phyloP scores from a whole-genome alignment of 306 rosid genomes.

The Arachis stenosperma region DNA sequence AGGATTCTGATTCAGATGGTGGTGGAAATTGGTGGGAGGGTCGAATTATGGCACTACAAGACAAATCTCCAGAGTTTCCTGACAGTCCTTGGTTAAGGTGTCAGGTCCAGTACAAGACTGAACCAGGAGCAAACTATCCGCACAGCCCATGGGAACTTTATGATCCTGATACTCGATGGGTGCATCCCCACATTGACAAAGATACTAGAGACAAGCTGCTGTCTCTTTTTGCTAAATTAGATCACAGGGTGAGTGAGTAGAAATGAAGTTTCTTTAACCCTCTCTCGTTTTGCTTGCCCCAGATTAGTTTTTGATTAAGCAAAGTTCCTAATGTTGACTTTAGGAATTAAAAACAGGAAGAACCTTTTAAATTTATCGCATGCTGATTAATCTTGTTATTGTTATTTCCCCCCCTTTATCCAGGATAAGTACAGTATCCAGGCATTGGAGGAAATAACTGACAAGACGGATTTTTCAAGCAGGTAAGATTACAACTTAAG shows the following conservation, averaged over 20 bases:
- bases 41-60: conserved; percentile 49
- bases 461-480: conserved; percentile 63
- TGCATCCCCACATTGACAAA: conserved; percentile 61
- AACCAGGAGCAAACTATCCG: conserved; percentile 47
- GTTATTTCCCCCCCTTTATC: conserved; percentile 18
- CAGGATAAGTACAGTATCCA: conserved; percentile 60
- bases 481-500: conserved; percentile 56
- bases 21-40: conserved; percentile 84
- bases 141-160: conserved; percentile 92
- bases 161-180: conserved; percentile 57
- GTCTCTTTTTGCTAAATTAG: conserved; percentile 55
- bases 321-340: conserved; percentile 17
- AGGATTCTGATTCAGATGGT: conserved; percentile 36
- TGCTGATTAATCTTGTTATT: conserved; percentile 32
- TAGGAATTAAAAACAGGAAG: conserved; percentile 7
- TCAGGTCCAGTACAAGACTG: conserved; percentile 54
- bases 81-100: conserved; percentile 90
- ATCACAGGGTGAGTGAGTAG: conserved; percentile 56
- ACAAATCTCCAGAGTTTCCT: conserved; percentile 68
- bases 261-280: conserved; percentile 27
- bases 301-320: conserved; percentile 18
- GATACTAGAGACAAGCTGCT: conserved; percentile 72
- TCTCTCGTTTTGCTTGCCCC: background rate
- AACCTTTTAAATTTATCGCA: conserved; percentile 2
- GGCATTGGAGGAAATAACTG: conserved; percentile 61